Evolutionary conservation across 2,329 filamentous ascomycete genomes (phyloP), one percentile per base, ranked within the genome.

Genomic region (Monilinia laxa): DNA sequence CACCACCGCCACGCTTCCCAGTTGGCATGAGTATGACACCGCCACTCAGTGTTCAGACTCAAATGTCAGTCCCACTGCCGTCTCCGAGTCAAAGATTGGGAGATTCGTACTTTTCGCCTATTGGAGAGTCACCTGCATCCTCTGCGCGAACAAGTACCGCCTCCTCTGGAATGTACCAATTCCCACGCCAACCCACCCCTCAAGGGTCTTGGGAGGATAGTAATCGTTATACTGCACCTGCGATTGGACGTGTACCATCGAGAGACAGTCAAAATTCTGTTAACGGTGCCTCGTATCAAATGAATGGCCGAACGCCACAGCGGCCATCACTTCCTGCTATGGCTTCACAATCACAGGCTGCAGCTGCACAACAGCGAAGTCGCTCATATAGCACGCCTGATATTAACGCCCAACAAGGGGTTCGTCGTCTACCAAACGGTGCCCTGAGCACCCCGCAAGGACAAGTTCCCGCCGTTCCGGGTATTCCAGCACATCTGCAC

Each of bases 331-430:
- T 96, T 72, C 91, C 90, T 54, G 89, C 86, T 23, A 89, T 92
- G 84, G 82, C 87, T 20, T 81, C 82, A 35, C 79, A 81, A 68
- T 78, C 82, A 70, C 56, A 59, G 35, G 78, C 84, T 73, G 71
- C 67, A 66, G 66, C 68, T 60, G 70, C 75, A 70, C 88, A 92
- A 76, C 88, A 90, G 75, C 85, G 93, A 71, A 89, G 91, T 79
- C 87, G 95, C 70, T 97, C 93, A 49, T 96, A 96, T 75, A 98
- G 94, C 80, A 97, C 93, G 70, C 94, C 95, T 10, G 93, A 98
- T 77, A 97, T 97, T 73, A 92, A 96, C 71, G 88, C 85, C 64
- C 83, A 85, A 70, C 83, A 83, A 75, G 83, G 58, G 20, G 58
- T 59, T 28, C 57, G 87, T 70, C 82, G 86, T 75, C 66, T 72